Conservation (phyloP, 306 rosid genomes). For the Cyamopsis tetragonoloba region DNA sequence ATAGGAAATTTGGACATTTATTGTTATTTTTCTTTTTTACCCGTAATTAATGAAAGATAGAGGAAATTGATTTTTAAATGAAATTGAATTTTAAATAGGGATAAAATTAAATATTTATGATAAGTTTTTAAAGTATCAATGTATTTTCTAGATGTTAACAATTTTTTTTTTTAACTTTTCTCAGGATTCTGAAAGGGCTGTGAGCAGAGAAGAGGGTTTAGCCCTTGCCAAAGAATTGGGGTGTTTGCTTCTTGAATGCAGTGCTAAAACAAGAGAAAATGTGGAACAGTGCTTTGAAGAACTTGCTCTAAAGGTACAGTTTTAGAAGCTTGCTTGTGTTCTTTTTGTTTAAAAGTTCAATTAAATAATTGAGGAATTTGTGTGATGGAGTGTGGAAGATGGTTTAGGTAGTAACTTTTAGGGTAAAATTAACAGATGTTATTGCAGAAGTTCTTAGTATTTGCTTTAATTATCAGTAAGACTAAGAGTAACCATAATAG, state of each 20-base stretch:
- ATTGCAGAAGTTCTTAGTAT: constrained; percentile 6
- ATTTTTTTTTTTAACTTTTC: background rate
- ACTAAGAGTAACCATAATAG: background rate
- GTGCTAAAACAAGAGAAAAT: constrained; percentile 90
- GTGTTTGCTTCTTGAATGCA: constrained; percentile 76
- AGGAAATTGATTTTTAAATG: no score
- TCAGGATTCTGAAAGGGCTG: constrained; percentile 87
- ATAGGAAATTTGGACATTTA: no score
- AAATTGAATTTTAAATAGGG: no score
- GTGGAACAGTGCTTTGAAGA: constrained; percentile 92
- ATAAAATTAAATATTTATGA: no score
- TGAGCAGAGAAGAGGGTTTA: constrained; percentile 85
- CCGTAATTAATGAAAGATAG: no score
- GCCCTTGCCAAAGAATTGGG: constrained; percentile 87
- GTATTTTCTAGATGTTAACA: no score
- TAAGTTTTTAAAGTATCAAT: no score
- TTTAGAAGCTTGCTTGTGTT: background rate
- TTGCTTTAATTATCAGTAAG: background rate
- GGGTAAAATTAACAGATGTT: background rate
- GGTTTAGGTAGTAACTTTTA: background rate
- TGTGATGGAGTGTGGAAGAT: background rate
- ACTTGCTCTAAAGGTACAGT: constrained; percentile 80
- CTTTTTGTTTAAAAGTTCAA: background rate
- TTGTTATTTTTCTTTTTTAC: no score
- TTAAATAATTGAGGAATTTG: background rate